Evolutionary conservation across 495 filamentous ascomycete genomes (phyloP).

Genomic region (Niebla homalea): DNA sequence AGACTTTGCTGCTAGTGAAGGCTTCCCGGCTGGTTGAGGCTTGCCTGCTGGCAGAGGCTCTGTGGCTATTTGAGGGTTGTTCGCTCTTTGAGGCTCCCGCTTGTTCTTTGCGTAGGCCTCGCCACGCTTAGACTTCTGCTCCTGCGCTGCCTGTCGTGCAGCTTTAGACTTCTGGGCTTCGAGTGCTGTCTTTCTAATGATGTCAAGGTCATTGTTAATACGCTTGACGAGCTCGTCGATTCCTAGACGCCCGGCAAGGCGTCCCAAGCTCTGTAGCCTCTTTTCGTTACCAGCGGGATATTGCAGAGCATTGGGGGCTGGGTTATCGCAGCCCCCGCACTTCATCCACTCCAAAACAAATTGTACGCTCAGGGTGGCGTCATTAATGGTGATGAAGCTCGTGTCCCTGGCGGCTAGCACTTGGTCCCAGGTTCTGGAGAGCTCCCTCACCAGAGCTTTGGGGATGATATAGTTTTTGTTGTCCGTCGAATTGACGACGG

Average conservation of each 20-base stretch:
- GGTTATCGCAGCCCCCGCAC: not conserved
- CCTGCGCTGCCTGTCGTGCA: not conserved
- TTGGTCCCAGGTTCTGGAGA: too few relatives aligned
- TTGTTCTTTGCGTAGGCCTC: too few relatives aligned
- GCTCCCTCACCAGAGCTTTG: too few relatives aligned
- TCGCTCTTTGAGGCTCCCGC: too few relatives aligned
- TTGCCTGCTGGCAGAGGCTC: too few relatives aligned
- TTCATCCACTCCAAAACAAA: constrained; percentile 1
- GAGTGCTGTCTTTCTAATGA: not conserved
- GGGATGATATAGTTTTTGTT: too few relatives aligned
- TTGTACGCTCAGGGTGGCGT: not conserved
- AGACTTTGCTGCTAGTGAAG: too few relatives aligned
- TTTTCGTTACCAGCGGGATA: not conserved
- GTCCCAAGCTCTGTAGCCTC: not conserved
- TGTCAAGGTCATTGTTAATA: not conserved
- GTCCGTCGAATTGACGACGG: too few relatives aligned
- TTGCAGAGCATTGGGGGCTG: not conserved
- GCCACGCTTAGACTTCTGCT: too few relatives aligned
- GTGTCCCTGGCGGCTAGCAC: too few relatives aligned
- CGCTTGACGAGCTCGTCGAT: not conserved
- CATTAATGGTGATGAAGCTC: not conserved
- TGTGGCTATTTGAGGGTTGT: too few relatives aligned
- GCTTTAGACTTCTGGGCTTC: not conserved
- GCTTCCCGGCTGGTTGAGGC: too few relatives aligned
- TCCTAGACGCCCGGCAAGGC: not conserved